Base-by-base conservation (phyloP, 768 basidiomycete genomes). In the Suillus paluster region DNA sequence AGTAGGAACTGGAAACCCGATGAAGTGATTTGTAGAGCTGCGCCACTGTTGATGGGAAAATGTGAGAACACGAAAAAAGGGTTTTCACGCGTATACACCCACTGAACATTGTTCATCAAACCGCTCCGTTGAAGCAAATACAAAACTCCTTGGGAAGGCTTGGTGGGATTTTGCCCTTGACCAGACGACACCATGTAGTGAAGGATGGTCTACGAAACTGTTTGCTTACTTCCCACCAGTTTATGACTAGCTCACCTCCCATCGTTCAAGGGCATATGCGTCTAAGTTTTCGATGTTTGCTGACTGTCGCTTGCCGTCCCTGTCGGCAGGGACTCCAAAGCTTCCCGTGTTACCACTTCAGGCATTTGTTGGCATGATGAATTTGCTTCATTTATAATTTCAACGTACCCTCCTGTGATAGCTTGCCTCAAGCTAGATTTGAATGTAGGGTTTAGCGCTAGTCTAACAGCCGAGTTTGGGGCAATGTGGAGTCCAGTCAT, bases 131-230 rank as follows among this genome's bases (percentile, higher is more conserved):
- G 83, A 2, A 99, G 81, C 8, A 99, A 82, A 70, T 86, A 90
- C 10, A 97, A 79, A 15, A 99, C 95, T 21, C 89, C 91, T 64
- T 87, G 86, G 1, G 92, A 92, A 7, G 95, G 94, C 71, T 85
- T 86, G 9, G 87, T 78, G 27, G 91, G 86, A 41, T 84, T 79
- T 71, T 91, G 86, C n/a, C 87, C 92, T 33, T 86, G 87, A 14
- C 88, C 92, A 36, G 92, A 97, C 10, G 94, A 95, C 4, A 99
- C 97, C 95, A 99, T 97, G 71, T 93, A 99, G 75, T 98, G 95
- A 48, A 99, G 82, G 68, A 99, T 97, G 0, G 94, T 95, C 95
- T 99, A 42, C 19, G 11, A 57, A 41, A 57, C 63, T 30, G 14
- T 52, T 6, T 33, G 23, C 36, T 23, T 55, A 39, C 11, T 56